Evolutionary conservation across 2,329 filamentous ascomycete species (phyloP).

Genomic region (Pseudofabraea citricarpa): DNA sequence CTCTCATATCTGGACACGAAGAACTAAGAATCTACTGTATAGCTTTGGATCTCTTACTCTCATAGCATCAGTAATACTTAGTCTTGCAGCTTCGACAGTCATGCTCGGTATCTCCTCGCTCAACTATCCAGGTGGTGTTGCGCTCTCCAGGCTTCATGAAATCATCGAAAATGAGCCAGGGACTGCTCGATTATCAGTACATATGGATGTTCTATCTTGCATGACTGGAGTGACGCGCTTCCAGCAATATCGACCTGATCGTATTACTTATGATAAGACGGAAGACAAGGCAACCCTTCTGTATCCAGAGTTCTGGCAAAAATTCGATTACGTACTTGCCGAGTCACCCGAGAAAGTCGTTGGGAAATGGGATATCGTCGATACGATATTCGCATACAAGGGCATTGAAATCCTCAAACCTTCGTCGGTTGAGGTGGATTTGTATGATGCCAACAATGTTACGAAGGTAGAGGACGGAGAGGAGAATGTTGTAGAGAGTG

Average conservation of each 20-base stretch:
- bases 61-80: conserved; percentile 52
- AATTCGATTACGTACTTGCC: conserved; percentile 57
- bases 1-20: conserved; percentile 61
- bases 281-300: conserved; percentile 44
- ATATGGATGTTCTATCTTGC: conserved; percentile 63
- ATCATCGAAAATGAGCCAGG: conserved; percentile 29
- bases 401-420: conserved; percentile 55
- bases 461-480: conserved; percentile 8
- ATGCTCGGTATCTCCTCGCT: conserved; percentile 78
- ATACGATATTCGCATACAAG: conserved; percentile 51
- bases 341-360: conserved; percentile 45
- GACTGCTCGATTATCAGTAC: conserved; percentile 39
- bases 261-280: conserved; percentile 53
- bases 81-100: conserved; percentile 54
- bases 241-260: conserved; percentile 33
- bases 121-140: conserved; percentile 90
- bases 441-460: conserved; percentile 22
- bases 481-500: conserved; percentile 5
- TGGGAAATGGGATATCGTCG: conserved; percentile 53
- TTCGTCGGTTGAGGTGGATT: conserved; percentile 23
- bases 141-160: conserved; percentile 52
- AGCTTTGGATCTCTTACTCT: conserved; percentile 49
- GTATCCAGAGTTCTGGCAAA: conserved; percentile 53
- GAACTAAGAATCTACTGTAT: conserved; percentile 56
- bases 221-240: conserved; percentile 70